A percentile compares a stretch with the other conserved stretches of the same genome.
These are phyloP conservation scores for Schoenoplectus tabernaemontani DNA, from an alignment of 202 grass and related monocot species.

Conservation along the genomic window DNA sequence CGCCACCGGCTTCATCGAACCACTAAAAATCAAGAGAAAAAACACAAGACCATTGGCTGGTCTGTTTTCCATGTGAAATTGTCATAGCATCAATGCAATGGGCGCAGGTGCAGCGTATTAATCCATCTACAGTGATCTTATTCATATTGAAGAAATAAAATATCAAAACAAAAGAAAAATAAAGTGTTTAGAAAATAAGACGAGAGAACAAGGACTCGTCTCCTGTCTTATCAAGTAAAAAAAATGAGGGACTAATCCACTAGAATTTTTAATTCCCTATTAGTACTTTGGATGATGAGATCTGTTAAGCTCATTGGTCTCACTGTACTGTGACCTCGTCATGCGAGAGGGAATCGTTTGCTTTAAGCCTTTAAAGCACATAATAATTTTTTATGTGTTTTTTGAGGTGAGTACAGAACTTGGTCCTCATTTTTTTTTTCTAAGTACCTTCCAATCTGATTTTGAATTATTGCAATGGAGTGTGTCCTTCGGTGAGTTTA, in stretches of 20 bases:
- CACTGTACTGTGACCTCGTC: background rate
- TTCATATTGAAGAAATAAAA: background rate
- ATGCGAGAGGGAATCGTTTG: slow-evolving; percentile 2
- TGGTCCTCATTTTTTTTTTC: background rate
- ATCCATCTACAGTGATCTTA: background rate
- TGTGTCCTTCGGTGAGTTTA: too few species aligned
- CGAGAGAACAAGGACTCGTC: background rate
- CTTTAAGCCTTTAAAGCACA: background rate
- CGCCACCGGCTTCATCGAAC: background rate
- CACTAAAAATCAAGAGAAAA: background rate
- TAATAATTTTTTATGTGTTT: background rate
- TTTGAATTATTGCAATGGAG: background rate
- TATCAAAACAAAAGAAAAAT: background rate
- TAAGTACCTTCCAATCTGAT: background rate
- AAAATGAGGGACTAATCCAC: background rate
- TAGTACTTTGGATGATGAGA: background rate
- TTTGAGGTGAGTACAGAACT: background rate
- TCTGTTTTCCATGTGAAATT: background rate
- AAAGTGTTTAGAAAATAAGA: background rate
- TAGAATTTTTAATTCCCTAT: slow-evolving; percentile 4
- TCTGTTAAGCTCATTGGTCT: slow-evolving; percentile 15
- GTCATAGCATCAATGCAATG: background rate
- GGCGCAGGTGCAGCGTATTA: background rate
- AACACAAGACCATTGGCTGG: background rate
- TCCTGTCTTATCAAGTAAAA: background rate